phyloP scores from a whole-genome alignment of 768 basidiomycete genomes.

The Leucosporidium creatinivorum region DNA sequence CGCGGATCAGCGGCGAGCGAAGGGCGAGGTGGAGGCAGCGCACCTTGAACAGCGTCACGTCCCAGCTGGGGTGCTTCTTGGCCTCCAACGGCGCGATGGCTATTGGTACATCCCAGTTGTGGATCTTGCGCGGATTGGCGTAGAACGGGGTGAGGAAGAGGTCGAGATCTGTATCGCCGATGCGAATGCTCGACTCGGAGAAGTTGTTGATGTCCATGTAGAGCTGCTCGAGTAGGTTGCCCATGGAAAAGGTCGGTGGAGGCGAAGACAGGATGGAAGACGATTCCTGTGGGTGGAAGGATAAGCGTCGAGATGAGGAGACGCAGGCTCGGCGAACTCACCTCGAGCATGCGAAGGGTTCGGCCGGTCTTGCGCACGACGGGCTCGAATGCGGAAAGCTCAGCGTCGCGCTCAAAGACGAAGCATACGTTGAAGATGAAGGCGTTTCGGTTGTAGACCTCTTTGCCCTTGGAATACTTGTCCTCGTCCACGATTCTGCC shows the following conservation, averaged over 20 bases:
- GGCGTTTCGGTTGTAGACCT: constrained; percentile 55
- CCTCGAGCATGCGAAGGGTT: constrained; percentile 82
- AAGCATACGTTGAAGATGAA: constrained; percentile 94
- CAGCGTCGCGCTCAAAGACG: constrained; percentile 78
- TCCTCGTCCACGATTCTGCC: constrained; percentile 31
- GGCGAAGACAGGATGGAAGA: constrained; percentile 68
- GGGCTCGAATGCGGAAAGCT: constrained; percentile 91
- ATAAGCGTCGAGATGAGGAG: not conserved
- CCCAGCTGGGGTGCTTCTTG: constrained; percentile 86
- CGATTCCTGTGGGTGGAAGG: constrained; percentile 64
- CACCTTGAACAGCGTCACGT: constrained; percentile 84
- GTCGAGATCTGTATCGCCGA: constrained; percentile 89
- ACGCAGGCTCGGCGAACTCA: constrained; percentile 43
- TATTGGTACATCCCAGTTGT: constrained; percentile 93
- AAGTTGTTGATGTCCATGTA: constrained; percentile 97
- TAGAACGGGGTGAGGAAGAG: constrained; percentile 94
- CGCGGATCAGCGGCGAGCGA: not conserved
- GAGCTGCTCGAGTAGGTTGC: constrained; percentile 71
- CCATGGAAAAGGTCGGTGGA: constrained; percentile 56
- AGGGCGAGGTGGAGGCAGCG: not conserved
- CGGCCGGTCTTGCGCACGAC: constrained; percentile 90
- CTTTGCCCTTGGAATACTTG: constrained; percentile 36
- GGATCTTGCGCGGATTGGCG: constrained; percentile 80
- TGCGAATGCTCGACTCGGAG: constrained; percentile 82
- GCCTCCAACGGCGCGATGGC: constrained; percentile 74